Conservation (phyloP, 2,329 filamentous ascomycete species). For the Alternaria novae-zelandiae region DNA sequence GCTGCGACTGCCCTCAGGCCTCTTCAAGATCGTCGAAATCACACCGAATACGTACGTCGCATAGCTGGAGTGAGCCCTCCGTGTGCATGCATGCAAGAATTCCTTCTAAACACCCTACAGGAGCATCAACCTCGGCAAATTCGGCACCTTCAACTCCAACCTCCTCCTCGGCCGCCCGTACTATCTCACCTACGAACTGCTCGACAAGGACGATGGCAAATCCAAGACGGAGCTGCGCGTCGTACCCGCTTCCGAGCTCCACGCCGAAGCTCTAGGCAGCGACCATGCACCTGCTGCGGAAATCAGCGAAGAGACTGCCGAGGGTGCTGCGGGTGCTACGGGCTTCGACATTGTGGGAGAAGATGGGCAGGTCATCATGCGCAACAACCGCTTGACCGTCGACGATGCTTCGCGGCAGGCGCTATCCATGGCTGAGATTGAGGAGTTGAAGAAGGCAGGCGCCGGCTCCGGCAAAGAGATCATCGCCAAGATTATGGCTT, state of each 20-base stretch:
- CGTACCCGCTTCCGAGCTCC: conserved; percentile 80
- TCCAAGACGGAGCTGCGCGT: conserved; percentile 74
- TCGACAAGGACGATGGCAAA: conserved; percentile 70
- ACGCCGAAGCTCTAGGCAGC: conserved; percentile 74
- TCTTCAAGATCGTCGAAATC: conserved; percentile 64
- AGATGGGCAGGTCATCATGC: conserved; percentile 59
- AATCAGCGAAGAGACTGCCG: conserved; percentile 38
- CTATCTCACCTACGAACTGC: conserved; percentile 87
- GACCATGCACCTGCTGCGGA: conserved; percentile 52
- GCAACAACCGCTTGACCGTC: conserved; percentile 68
- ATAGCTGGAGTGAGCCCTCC: conserved; percentile 43
- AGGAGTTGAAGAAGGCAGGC: conserved; percentile 73
- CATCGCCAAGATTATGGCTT: conserved; percentile 89
- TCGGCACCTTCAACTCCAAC: conserved; percentile 88
- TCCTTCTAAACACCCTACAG: conserved; percentile 55
- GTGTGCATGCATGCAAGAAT: neutral
- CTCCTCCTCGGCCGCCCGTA: conserved; percentile 90
- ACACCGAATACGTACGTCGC: conserved; percentile 68
- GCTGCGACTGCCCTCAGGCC: conserved; percentile 64
- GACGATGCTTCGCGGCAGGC: conserved; percentile 75
- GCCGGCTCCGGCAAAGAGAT: conserved; percentile 84
- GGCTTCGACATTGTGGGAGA: conserved; percentile 57
- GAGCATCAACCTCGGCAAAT: conserved; percentile 88
- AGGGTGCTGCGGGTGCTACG: conserved; percentile 40
- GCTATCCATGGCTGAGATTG: conserved; percentile 74